Evolutionary conservation across 768 basidiomycete genomes (phyloP).

Genomic region (Leucocoprinus birnbaumii): DNA sequence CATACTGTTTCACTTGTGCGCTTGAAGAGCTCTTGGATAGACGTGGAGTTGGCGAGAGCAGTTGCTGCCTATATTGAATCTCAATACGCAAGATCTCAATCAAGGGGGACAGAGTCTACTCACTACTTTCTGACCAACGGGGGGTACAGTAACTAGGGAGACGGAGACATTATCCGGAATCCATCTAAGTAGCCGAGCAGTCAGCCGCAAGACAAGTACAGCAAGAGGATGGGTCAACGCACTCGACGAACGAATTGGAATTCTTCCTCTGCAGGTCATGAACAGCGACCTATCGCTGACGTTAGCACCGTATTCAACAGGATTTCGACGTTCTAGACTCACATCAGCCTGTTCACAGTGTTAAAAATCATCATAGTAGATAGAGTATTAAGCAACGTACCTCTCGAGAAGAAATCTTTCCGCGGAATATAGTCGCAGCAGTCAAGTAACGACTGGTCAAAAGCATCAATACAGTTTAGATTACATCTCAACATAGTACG

Average conservation of each 20-base stretch:
- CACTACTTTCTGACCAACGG: slow-evolving; percentile 73
- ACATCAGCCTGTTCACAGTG: slow-evolving; percentile 49
- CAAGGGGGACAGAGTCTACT: too few species aligned
- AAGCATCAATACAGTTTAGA: slow-evolving; percentile 5
- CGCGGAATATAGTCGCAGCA: slow-evolving; percentile 85
- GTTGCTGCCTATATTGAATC: slow-evolving; percentile 51
- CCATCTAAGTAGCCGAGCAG: slow-evolving; percentile 49
- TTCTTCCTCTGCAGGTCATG: slow-evolving; percentile 74
- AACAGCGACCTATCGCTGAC: slow-evolving; percentile 53
- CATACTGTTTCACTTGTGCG: slow-evolving; percentile 62
- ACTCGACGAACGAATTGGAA: slow-evolving; percentile 80
- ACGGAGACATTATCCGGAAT: slow-evolving; percentile 90
- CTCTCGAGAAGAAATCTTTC: slow-evolving; percentile 76
- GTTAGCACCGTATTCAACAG: slow-evolving; percentile 21
- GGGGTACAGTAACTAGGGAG: slow-evolving; percentile 79
- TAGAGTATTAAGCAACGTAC: slow-evolving; percentile 47
- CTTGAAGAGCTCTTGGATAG: slow-evolving; percentile 84
- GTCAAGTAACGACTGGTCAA: slow-evolving; percentile 74
- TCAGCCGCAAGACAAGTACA: not conserved
- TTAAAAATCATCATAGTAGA: slow-evolving; percentile 23
- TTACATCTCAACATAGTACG: slow-evolving; percentile 17
- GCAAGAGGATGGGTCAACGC: slow-evolving; percentile 26
- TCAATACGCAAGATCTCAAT: slow-evolving; percentile 2
- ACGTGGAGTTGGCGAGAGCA: slow-evolving; percentile 74
- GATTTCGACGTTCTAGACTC: slow-evolving; percentile 23